A percentile compares a stretch with the other conserved stretches of the same genome.
phyloP scores from a whole-genome alignment of 345 rosid genomes.

The Ailanthus altissimus region DNA sequence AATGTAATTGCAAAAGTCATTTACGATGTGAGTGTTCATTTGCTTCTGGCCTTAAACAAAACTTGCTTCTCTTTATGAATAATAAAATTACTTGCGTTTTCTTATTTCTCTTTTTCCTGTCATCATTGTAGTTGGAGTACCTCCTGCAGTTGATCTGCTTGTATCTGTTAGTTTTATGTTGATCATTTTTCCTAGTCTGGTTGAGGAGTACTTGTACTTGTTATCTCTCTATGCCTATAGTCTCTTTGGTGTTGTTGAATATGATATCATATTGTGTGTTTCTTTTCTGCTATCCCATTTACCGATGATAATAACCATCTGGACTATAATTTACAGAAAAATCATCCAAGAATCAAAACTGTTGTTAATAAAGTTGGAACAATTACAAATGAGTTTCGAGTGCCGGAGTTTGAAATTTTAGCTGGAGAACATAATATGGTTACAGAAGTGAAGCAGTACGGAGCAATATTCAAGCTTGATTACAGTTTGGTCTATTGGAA shows the following conservation, averaged over 20 bases:
- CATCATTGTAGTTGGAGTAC: not conserved
- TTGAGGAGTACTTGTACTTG: not conserved
- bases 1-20: slow-evolving; percentile 88
- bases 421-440: slow-evolving; percentile 83
- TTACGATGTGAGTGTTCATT: slow-evolving; percentile 63
- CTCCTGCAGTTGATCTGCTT: not conserved
- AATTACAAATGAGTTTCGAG: slow-evolving; percentile 86
- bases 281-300: slow-evolving; percentile 8
- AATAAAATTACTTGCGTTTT: not conserved
- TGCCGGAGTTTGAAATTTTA: slow-evolving; percentile 86
- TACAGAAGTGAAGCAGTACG: slow-evolving; percentile 91
- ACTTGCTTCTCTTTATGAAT: slow-evolving; percentile 6
- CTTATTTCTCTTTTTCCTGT: not conserved
- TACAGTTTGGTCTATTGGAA: slow-evolving; percentile 91
- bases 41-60: slow-evolving; percentile 19
- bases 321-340: slow-evolving; percentile 60
- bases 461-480: slow-evolving; percentile 89
- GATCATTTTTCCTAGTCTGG: slow-evolving; percentile 2
- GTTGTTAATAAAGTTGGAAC: slow-evolving; percentile 83
- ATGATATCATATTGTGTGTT: not conserved
- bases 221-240: not conserved
- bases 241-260: not conserved
- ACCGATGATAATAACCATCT: not conserved
- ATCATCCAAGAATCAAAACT: slow-evolving; percentile 79
- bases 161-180: not conserved